Evolutionary conservation across 2,329 filamentous ascomycete genomes (phyloP).

Genomic region (Colletotrichum theobromicola): DNA sequence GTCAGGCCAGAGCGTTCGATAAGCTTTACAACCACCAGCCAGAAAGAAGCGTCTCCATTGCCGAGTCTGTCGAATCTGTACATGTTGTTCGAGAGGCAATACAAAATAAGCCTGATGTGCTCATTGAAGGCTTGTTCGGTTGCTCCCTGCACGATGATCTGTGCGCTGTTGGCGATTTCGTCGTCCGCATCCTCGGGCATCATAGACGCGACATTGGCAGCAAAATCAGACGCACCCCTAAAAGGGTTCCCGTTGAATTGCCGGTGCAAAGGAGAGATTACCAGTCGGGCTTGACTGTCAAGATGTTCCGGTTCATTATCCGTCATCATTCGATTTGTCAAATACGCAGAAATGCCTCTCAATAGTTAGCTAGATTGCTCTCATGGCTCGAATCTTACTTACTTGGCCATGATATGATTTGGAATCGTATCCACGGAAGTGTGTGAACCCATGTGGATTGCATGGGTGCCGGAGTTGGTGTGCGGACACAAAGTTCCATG

Average conservation of each 20-base stretch:
- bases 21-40: fast-evolving
- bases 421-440: fast-evolving
- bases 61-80: fast-evolving
- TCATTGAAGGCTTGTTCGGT: background rate
- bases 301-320: background rate
- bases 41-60: fast-evolving
- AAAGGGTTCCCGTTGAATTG: fast-evolving
- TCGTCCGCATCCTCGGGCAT: fast-evolving
- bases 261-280: background rate
- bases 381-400: background rate
- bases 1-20: background rate
- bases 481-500: background rate
- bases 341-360: background rate
- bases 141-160: fast-evolving
- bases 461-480: background rate
- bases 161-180: fast-evolving
- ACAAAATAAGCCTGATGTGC: fast-evolving
- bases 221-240: fast-evolving
- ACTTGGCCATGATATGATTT: fast-evolving
- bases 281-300: fast-evolving
- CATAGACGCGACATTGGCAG: background rate
- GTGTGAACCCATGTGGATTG: fast-evolving
- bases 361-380: background rate
- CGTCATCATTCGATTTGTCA: background rate
- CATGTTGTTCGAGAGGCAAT: background rate